Base-by-base conservation (phyloP, 768 basidiomycete genomes). In the Sarcomyxa edulis region DNA sequence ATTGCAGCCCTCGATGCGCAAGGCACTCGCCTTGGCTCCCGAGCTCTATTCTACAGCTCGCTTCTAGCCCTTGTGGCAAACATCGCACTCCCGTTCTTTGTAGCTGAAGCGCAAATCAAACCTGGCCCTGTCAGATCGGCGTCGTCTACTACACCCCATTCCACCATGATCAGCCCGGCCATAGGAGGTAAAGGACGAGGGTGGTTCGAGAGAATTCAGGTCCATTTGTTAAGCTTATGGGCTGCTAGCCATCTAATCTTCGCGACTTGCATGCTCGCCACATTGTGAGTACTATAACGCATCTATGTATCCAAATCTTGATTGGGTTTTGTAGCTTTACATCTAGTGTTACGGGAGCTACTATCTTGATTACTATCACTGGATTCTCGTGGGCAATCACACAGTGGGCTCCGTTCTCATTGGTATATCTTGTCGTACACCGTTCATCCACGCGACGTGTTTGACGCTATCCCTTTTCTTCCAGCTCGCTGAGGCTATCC, bases 361-460 rank as follows among this genome's bases (percentile, higher is more conserved):
- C 85, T 1, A 40, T 81, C 9, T 70, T 97, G 43, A 76, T 96
- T 35, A 74, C 82, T 6, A 48, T 86, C 9, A 82, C 83, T 6
- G 95, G 95, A 0, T 84, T 96, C 49, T 84, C 87, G n/a, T 96
- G 87, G 89, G 91, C 92, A 5, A 72, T 97, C 36, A 76, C 83
- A 1, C 84, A 85, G 59, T 97, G 94, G 95, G 91, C 82, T 3
- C 94, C 94, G 3, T 95, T 90, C 60, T 80, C 91, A 0, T 59
- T 98, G 52, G 90, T 94, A 47, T 32, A 78, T 63, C 12, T 18
- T 31, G 8, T 14, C 6, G n/a, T 9, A 8, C 24, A 20, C 22
- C 8, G 25, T 10, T 6, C 14, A 27, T 26, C 4, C 14, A 19
- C 4, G n/a, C n/a, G n/a, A 14, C n/a, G 1, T 3, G 14, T 14